Evolutionary conservation across 2,329 filamentous ascomycete genomes (phyloP), one percentile per base, ranked within the genome.

Genomic region (Trichophaea hybrida): DNA sequence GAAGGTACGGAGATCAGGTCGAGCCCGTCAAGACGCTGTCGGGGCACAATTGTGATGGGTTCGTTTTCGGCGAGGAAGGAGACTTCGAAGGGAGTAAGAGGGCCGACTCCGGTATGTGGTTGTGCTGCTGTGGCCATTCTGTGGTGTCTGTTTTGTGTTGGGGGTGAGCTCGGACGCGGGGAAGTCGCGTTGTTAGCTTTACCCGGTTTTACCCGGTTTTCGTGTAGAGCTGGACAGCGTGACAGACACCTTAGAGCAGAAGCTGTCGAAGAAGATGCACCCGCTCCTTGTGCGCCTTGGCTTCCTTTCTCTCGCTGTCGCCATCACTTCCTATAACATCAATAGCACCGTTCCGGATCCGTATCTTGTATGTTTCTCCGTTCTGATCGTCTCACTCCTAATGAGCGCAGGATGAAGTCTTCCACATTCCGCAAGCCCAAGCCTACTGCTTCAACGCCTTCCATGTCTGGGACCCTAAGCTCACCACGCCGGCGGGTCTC

Each of bases 41-140:
- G 86, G 38, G 93, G 93, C 54, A 97, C 82, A 24, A 98, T 80
- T 0, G 90, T 96, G 59, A 98, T 86, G 69, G 88, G 81, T 75
- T 97, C 91, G 89, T 96, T 97, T 75, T 98, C 93, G 73, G 90
- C 95, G 33, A 97, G 76, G 70, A 97, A 98, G 55, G 89, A 86
- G 50, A 94, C 86, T 75, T 98, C 93, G 65, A 86, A 78, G 61
- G 93, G 88, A 5, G 57, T 64, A 1, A 65, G 59, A 3, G 61
- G 63, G 12, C 63, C 63, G 2, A 53, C 62, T 5, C 61, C 63
- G 17, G 57, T 54, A n/a, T 35, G 51, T 38, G 32, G 10, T 51
- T 17, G n/a, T 51, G 48, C 31, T 32, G 48, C 31, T 24, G 31
- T 51, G 4, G 38, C 38, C n/a, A 32, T 51, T 46, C 24, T 17